A percentile compares a stretch with the other conserved stretches of the same genome.
These are phyloP conservation scores for Phlebopus sp. DNA, from an alignment of 1,284 basidiomycete genomes.

Conservation along the genomic window DNA sequence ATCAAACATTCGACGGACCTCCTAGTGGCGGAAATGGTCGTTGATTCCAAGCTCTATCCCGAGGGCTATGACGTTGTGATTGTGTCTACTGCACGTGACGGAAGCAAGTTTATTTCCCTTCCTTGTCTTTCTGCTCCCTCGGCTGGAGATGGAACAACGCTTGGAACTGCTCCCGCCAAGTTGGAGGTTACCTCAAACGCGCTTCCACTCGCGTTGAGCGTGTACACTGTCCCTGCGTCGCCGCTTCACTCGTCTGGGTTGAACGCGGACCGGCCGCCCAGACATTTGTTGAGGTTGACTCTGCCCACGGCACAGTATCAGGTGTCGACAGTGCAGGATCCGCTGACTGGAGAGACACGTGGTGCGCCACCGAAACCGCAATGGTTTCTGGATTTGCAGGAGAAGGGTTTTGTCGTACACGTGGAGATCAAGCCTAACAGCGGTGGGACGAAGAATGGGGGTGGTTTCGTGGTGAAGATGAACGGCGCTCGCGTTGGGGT, in stretches of 20 bases:
- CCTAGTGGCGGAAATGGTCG: conserved; percentile 66
- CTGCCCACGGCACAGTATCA: conserved; percentile 83
- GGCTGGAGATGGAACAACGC: not conserved
- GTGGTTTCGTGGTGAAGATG: conserved; percentile 42
- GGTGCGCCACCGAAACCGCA: conserved; percentile 64
- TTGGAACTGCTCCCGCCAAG: not conserved
- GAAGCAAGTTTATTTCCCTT: conserved; percentile 29
- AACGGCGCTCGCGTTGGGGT: conserved; percentile 56
- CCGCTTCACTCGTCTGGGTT: conserved; percentile 75
- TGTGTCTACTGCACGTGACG: conserved; percentile 43
- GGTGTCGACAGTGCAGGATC: conserved; percentile 72
- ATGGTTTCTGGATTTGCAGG: conserved; percentile 73
- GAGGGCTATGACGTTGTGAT: conserved; percentile 64
- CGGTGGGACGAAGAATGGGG: conserved; percentile 25
- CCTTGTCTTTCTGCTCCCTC: conserved; percentile 10
- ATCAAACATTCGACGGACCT: conserved; percentile 56
- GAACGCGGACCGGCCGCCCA: conserved; percentile 54
- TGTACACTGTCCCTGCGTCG: conserved; percentile 74
- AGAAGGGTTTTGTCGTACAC: conserved; percentile 62
- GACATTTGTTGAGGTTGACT: conserved; percentile 73
- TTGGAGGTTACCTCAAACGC: conserved; percentile 5
- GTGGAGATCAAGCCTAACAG: conserved; percentile 51
- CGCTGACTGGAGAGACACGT: conserved; percentile 70
- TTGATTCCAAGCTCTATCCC: conserved; percentile 74
- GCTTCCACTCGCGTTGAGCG: conserved; percentile 52